Percentiles rank a stretch among this genome's conserved stretches.
Conservation (phyloP, 2,329 filamentous ascomycete species). For the Colletotrichum euphorbiae region DNA sequence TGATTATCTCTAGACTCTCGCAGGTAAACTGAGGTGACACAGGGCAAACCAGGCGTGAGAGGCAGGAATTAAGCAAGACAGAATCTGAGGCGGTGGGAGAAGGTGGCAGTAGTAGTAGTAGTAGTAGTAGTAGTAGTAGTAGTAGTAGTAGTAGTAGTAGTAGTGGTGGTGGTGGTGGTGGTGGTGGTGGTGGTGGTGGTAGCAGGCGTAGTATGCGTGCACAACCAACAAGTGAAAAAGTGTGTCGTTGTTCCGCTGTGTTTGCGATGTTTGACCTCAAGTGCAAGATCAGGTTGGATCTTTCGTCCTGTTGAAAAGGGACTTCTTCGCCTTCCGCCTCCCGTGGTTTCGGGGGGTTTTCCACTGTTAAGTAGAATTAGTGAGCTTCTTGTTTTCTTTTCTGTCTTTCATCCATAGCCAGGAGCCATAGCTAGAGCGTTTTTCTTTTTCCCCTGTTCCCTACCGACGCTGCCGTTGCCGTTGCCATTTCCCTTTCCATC, state of each 20-base stretch:
- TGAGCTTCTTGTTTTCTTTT: slow-evolving; percentile 9
- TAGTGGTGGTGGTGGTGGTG: too few relatives aligned
- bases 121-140: too few relatives aligned
- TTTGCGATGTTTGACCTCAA: too few relatives aligned
- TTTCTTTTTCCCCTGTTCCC: slow-evolving; percentile 21
- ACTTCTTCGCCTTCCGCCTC: slow-evolving; percentile 1
- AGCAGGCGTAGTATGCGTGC: too few relatives aligned
- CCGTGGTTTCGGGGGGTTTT: slow-evolving; percentile 12
- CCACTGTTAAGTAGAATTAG: slow-evolving; percentile 32
- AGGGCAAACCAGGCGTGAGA: background rate
- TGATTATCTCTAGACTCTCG: too few relatives aligned
- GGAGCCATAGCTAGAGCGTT: slow-evolving; percentile 4
- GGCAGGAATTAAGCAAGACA: background rate
- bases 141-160: too few relatives aligned
- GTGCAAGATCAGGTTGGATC: too few relatives aligned
- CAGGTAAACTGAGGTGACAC: background rate
- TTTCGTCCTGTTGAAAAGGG: too few relatives aligned
- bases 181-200: too few relatives aligned
- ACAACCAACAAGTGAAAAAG: too few relatives aligned
- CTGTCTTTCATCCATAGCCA: background rate
- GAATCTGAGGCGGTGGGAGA: background rate
- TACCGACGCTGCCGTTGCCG: slow-evolving; percentile 12
- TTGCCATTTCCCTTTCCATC: slow-evolving; percentile 4
- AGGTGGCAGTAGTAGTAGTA: too few relatives aligned
- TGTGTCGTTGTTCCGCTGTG: too few relatives aligned